Evolutionary conservation across 768 basidiomycete genomes (phyloP).

Genomic region (Russula olivacea): DNA sequence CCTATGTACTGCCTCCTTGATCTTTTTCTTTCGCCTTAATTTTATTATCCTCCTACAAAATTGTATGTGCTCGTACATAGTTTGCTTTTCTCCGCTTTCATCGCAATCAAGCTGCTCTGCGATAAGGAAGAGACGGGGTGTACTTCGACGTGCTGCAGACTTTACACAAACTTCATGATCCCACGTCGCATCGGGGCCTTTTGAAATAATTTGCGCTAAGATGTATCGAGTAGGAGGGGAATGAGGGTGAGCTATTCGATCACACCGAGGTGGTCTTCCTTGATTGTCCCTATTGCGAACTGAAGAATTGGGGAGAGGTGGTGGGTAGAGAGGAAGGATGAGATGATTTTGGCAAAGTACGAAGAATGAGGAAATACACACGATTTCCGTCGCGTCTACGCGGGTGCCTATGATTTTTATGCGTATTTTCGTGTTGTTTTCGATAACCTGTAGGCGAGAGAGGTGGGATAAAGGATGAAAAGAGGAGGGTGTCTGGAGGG

Average conservation of each 20-base stretch:
- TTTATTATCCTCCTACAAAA: not conserved
- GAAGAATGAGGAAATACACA: conserved; percentile 37
- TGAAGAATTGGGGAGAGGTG: conserved; percentile 29
- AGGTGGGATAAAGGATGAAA: not conserved
- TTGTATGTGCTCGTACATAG: conserved; percentile 1
- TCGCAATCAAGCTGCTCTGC: conserved; percentile 4
- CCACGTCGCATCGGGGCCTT: not conserved
- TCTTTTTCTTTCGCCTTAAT: not conserved
- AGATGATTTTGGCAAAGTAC: not conserved
- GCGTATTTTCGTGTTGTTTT: conserved; percentile 87
- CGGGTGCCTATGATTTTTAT: conserved; percentile 98
- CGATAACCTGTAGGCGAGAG: conserved; percentile 60
- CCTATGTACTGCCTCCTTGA: conserved; percentile 3
- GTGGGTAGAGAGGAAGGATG: not conserved
- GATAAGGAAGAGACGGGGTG: not conserved
- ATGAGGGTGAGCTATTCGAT: conserved; percentile 48
- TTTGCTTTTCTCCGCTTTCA: not conserved
- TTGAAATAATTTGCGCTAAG: not conserved
- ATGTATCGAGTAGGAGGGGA: not conserved
- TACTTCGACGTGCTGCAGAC: not conserved
- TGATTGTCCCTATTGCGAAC: conserved; percentile 98
- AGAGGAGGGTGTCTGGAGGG: not conserved
- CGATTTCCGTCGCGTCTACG: conserved; percentile 97
- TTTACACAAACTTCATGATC: not conserved
- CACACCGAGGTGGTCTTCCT: conserved; percentile 95